phyloP scores from a whole-genome alignment of 2,329 filamentous ascomycete genomes.

The Diplodia scrobiculata region DNA sequence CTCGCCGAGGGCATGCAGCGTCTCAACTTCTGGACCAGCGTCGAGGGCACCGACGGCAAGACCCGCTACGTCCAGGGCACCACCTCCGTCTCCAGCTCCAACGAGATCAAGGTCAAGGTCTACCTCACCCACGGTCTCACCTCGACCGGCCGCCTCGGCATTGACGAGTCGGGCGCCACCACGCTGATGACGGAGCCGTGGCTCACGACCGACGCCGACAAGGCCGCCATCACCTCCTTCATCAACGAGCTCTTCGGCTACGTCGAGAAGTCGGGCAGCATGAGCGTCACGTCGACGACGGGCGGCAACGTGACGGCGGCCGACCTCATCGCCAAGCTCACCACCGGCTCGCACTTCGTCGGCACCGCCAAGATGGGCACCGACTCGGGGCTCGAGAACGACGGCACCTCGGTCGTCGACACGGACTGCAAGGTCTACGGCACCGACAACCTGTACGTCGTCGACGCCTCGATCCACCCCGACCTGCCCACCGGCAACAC shows the following conservation, averaged over 20 bases:
- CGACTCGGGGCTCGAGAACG: slow-evolving; percentile 55
- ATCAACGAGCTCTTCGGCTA: slow-evolving; percentile 50
- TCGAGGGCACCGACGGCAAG: slow-evolving; percentile 48
- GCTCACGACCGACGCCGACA: slow-evolving; percentile 52
- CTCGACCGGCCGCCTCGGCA: slow-evolving; percentile 36
- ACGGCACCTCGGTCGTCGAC: slow-evolving; percentile 64
- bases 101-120: slow-evolving; percentile 43
- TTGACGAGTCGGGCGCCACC: slow-evolving; percentile 44
- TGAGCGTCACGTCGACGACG: slow-evolving; percentile 44
- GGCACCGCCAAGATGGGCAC: slow-evolving; percentile 53
- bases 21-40: slow-evolving; percentile 53
- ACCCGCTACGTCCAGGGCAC: slow-evolving; percentile 50
- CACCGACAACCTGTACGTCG: slow-evolving; percentile 44
- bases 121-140: slow-evolving; percentile 34
- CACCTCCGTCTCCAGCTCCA: slow-evolving; percentile 46
- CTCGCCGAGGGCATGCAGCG: slow-evolving; percentile 53
- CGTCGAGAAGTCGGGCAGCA: slow-evolving; percentile 38
- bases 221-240: slow-evolving; percentile 48
- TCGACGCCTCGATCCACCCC: slow-evolving; percentile 70
- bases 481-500: slow-evolving; percentile 71
- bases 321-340: slow-evolving; percentile 37
- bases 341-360: slow-evolving; percentile 42
- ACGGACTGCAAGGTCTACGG: slow-evolving; percentile 63
- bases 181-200: slow-evolving; percentile 54
- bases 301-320: slow-evolving; percentile 48